These are phyloP conservation scores for Ramaria rubella DNA, from an alignment of 768 basidiomycete genomes.

Conservation along the genomic window DNA sequence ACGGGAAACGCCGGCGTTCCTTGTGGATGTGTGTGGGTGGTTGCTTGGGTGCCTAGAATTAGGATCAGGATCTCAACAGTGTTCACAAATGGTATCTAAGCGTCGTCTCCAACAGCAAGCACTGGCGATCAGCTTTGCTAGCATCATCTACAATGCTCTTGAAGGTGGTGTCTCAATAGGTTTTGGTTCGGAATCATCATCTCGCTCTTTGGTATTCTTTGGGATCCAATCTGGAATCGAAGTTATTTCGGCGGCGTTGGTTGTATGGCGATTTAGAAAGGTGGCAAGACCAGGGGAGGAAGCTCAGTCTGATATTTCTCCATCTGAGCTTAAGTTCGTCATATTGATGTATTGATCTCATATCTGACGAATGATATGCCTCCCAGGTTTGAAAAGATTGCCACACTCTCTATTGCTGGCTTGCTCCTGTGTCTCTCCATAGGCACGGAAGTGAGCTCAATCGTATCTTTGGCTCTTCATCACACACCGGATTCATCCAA, in stretches of 20 bases:
- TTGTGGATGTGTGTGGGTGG: no score
- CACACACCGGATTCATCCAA: constrained; percentile 34
- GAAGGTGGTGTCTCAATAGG: constrained; percentile 38
- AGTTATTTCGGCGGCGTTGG: constrained; percentile 37
- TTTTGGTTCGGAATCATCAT: constrained; percentile 39
- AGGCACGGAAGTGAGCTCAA: constrained; percentile 32
- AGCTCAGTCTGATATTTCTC: constrained; percentile 2
- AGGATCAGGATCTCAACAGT: neutral
- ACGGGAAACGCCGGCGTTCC: no score
- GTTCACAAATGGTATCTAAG: constrained; percentile 24
- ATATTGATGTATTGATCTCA: no score
- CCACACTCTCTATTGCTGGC: constrained; percentile 30
- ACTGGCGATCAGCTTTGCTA: constrained; percentile 35
- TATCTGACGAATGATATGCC: no score
- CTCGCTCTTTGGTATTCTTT: constrained; percentile 41
- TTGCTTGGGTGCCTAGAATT: no score
- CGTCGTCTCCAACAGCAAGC: constrained; percentile 32
- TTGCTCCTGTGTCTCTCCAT: constrained; percentile 33
- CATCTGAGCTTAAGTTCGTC: no score
- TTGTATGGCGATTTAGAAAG: constrained; percentile 38
- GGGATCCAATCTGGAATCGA: constrained; percentile 44
- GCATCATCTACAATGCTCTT: constrained; percentile 31
- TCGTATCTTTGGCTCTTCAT: constrained; percentile 29
- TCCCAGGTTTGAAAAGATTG: constrained; percentile 32
- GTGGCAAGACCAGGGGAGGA: constrained; percentile 28